phyloP scores from a whole-genome alignment of 495 filamentous ascomycete genomes.

The Penicillium arizonense region DNA sequence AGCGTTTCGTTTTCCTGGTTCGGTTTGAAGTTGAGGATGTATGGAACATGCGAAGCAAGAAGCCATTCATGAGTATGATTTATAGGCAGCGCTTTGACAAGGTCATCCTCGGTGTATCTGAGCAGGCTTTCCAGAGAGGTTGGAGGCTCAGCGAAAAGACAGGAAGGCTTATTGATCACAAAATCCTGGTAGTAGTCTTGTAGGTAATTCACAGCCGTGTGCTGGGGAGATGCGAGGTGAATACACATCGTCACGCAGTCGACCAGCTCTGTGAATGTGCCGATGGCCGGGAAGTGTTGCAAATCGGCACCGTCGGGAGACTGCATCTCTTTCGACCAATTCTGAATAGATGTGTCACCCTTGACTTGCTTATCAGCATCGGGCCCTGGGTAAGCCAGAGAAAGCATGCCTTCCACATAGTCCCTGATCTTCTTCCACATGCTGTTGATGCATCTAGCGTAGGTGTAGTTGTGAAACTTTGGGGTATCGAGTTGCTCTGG shows the following conservation, averaged over 20 bases:
- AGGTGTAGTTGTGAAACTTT: conserved; percentile 47
- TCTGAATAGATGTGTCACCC: conserved; percentile 14
- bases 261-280: conserved; percentile 16
- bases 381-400: conserved; percentile 13
- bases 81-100: conserved; percentile 42
- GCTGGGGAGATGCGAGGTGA: conserved; percentile 48
- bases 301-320: conserved; percentile 21
- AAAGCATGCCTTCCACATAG: conserved; percentile 34
- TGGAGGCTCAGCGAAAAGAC: conserved; percentile 33
- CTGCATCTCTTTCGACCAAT: conserved; percentile 38
- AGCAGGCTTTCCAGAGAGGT: conserved; percentile 20
- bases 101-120: conserved; percentile 28
- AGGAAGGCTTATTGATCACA: conserved; percentile 43
- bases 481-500: conserved; percentile 12
- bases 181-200: conserved; percentile 50
- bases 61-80: conserved; percentile 39
- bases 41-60: conserved; percentile 40
- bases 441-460: conserved; percentile 39
- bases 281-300: conserved; percentile 29
- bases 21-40: conserved; percentile 42
- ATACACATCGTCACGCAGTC: conserved; percentile 50
- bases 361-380: background rate
- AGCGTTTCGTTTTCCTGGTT: conserved; percentile 28
- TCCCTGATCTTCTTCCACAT: conserved; percentile 39
- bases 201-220: conserved; percentile 50